These are phyloP conservation scores for Strobilomyces echinocephalus DNA, from an alignment of 768 basidiomycete species.

Conservation along the genomic window DNA sequence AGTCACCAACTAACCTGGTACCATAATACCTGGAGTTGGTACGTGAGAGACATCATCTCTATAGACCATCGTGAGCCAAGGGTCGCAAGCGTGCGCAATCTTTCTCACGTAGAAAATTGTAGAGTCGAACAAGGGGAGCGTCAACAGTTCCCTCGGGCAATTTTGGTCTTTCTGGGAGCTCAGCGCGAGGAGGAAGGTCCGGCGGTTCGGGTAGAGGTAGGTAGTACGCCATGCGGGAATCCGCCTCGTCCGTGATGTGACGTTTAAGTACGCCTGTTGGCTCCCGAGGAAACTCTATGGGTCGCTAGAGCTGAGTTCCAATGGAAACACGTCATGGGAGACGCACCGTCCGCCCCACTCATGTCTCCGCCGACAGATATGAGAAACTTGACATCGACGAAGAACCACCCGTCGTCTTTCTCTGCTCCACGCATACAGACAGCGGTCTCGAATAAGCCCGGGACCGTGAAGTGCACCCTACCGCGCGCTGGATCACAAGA, in stretches of 20 bases:
- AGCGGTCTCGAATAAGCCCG: constrained; percentile 67
- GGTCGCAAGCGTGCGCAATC: background rate
- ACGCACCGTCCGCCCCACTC: constrained; percentile 63
- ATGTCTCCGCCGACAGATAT: constrained; percentile 70
- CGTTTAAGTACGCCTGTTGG: constrained; percentile 60
- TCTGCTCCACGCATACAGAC: constrained; percentile 70
- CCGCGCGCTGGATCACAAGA: constrained; percentile 54
- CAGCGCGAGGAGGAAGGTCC: constrained; percentile 37
- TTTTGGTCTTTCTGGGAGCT: constrained; percentile 41
- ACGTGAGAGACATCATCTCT: constrained; percentile 91
- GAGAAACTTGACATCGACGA: constrained; percentile 71
- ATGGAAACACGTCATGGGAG: background rate
- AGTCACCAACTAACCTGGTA: constrained; percentile 48
- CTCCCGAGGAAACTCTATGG: constrained; percentile 65
- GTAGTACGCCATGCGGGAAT: constrained; percentile 63
- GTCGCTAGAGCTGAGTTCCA: background rate
- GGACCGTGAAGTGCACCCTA: constrained; percentile 70
- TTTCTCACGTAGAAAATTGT: constrained; percentile 82
- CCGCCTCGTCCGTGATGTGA: constrained; percentile 69
- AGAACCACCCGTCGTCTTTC: constrained; percentile 78
- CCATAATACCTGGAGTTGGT: constrained; percentile 87
- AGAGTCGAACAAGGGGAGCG: constrained; percentile 78
- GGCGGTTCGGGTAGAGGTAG: constrained; percentile 43
- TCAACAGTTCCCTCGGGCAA: constrained; percentile 65
- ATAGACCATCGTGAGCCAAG: background rate